These are phyloP conservation scores for Heritiera fomes DNA, from an alignment of 345 rosid genomes.

Conservation along the genomic window DNA sequence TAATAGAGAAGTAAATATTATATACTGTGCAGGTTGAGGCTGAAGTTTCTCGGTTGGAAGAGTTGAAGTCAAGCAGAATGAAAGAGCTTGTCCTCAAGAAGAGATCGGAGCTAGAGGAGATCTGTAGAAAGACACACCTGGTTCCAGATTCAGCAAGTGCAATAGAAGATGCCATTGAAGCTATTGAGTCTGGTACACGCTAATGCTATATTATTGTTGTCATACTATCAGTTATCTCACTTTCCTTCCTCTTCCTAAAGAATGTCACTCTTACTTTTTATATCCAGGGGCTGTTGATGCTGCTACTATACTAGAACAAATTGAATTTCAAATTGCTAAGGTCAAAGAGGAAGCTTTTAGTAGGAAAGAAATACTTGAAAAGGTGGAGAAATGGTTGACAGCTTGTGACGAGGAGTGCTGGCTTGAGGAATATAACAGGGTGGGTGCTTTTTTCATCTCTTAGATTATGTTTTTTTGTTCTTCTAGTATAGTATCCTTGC, in stretches of 20 bases:
- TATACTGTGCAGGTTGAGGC: constrained; percentile 69
- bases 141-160: constrained; percentile 61
- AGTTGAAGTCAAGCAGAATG: constrained; percentile 92
- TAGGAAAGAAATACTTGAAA: constrained; percentile 91
- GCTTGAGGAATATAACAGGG: constrained; percentile 99
- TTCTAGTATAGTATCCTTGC: constrained; percentile 14
- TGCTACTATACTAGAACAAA: constrained; percentile 63
- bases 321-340: constrained; percentile 79
- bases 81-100: constrained; percentile 95
- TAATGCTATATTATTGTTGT: neutral
- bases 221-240: neutral
- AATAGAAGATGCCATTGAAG: constrained; percentile 67
- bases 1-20: constrained; percentile 13
- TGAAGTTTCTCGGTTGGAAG: constrained; percentile 86
- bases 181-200: constrained; percentile 74
- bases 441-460: constrained; percentile 32
- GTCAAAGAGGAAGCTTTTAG: constrained; percentile 89
- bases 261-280: neutral
- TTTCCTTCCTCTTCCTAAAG: neutral
- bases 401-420: constrained; percentile 98
- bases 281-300: constrained; percentile 67
- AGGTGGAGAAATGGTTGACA: constrained; percentile 89
- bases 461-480: neutral
- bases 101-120: constrained; percentile 82
- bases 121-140: constrained; percentile 87